Percentiles rank a stretch among this genome's conserved stretches.
Evolutionary conservation across 2,329 filamentous ascomycete species (phyloP).

Genomic region (Dothideomycetes sp.): DNA sequence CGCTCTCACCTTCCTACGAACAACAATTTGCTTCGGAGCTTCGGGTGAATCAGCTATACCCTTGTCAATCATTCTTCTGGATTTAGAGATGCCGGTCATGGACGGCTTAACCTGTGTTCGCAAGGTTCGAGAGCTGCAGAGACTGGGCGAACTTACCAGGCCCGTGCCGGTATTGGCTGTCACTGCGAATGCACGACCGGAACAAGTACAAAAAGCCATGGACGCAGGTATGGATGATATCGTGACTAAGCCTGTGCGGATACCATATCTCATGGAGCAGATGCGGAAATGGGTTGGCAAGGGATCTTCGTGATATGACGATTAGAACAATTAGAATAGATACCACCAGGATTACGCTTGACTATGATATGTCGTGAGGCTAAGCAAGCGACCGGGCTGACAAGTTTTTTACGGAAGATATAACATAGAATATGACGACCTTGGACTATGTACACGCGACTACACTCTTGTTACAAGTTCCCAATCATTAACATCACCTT

Average conservation of each 20-base stretch:
- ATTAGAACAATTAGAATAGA: neutral
- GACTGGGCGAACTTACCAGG: conserved; percentile 45
- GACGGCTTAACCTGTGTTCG: conserved; percentile 64
- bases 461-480: too few relatives aligned
- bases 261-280: conserved; percentile 13
- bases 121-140: conserved; percentile 57
- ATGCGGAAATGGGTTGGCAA: conserved; percentile 12
- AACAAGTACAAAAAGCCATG: conserved; percentile 62
- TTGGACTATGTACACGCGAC: too few relatives aligned
- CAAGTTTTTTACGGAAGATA: too few relatives aligned
- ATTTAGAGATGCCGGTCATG: conserved; percentile 77
- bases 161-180: conserved; percentile 70
- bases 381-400: too few relatives aligned
- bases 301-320: conserved; percentile 4
- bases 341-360: too few relatives aligned
- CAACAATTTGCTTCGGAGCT: conserved; percentile 11
- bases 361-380: too few relatives aligned
- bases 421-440: too few relatives aligned
- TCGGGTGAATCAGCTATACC: conserved; percentile 1
- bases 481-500: too few relatives aligned
- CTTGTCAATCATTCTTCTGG: conserved; percentile 51
- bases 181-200: conserved; percentile 64
- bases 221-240: conserved; percentile 50
- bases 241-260: conserved; percentile 12
- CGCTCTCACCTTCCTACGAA: conserved; percentile 22